Base-by-base conservation (phyloP, 2,329 filamentous ascomycete species). In the Didymella keratinophila region DNA sequence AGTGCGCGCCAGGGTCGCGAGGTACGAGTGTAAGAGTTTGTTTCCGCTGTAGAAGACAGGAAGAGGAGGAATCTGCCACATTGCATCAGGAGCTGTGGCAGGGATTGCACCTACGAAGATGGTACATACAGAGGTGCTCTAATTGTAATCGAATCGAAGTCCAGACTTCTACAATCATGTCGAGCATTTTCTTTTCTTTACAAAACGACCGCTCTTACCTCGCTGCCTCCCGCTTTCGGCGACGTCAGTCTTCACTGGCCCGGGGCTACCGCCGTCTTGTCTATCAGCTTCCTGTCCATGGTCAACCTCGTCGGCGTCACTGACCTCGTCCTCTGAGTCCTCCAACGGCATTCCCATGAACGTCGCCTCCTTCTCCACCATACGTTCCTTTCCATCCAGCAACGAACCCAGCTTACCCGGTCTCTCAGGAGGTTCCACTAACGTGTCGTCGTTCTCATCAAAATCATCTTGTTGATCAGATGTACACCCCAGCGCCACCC, bases 101-200 rank as follows among this genome's bases (percentile, higher is more conserved):
- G 41, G 27, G 25, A 30, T 16, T 36, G 47, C 55, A 44, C 42
- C 43, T 11, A 36, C 28, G 55, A 30, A 21, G 48, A 36, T 52
- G 55, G 55, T 58, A 52, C 55, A 52, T 44, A 44, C 21, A 44
- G 43, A 43, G 55, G 48, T 48, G 49, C 55, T 41, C 18, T 58
- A 58, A 58, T 58, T 52, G 55, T 58, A 58, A 58, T 58, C 54
- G 18, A 58, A 58, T 58, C 54, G 18, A 58, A 48, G 47, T n/a
- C 12, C 32, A 51, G 47, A 27, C 34, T 39, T 39, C 27, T 18
- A 37, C 18, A 11, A 20, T 41, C 20, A 39, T 21, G n/a, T n/a
- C 9, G 37, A 41, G 20, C 37, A 23, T 41, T 23, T 41, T 23
- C 37, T 23, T 41, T 41, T 41, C 11, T 41, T 41, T 20, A 14